A percentile compares a stretch with the other conserved stretches of the same genome.
These are phyloP conservation scores for Ramaria sp. DNA, from an alignment of 768 basidiomycete genomes.

Conservation along the genomic window DNA sequence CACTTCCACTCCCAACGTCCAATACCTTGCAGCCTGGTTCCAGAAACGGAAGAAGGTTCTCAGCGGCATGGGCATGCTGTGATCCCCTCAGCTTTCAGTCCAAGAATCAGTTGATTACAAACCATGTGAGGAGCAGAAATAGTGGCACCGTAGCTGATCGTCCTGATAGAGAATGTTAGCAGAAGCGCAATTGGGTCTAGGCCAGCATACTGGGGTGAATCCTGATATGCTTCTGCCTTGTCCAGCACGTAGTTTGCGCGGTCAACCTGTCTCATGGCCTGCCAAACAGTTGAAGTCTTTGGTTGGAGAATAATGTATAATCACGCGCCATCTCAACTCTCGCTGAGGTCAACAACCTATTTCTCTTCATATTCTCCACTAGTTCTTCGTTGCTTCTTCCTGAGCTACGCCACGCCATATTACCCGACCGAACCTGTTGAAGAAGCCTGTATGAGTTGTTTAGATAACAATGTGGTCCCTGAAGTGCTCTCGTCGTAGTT, in stretches of 20 bases:
- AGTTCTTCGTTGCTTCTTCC: slow-evolving; percentile 66
- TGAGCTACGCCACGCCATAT: slow-evolving; percentile 77
- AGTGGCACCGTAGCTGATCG: slow-evolving; percentile 78
- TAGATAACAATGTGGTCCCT: neutral
- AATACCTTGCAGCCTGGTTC: slow-evolving; percentile 64
- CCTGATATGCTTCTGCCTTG: slow-evolving; percentile 19
- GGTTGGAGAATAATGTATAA: no score
- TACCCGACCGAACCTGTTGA: neutral
- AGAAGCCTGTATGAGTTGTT: neutral
- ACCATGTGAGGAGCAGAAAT: slow-evolving; percentile 98
- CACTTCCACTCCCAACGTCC: slow-evolving; percentile 84
- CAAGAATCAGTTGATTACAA: neutral
- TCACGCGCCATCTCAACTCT: slow-evolving; percentile 41
- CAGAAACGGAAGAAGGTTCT: slow-evolving; percentile 66
- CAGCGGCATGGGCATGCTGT: slow-evolving; percentile 77
- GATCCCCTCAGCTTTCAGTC: neutral
- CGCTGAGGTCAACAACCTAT: slow-evolving; percentile 46
- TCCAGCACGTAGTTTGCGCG: slow-evolving; percentile 53
- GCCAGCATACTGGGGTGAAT: slow-evolving; percentile 25
- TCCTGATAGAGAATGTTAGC: slow-evolving; percentile 24
- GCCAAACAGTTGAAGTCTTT: slow-evolving; percentile 3
- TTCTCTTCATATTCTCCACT: slow-evolving; percentile 48
- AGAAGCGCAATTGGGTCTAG: neutral
- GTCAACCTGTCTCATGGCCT: slow-evolving; percentile 67
- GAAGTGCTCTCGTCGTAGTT: neutral